Evolutionary conservation across 2,329 filamentous ascomycete species (phyloP).

Genomic region (Pseudogymnoascus sp.): DNA sequence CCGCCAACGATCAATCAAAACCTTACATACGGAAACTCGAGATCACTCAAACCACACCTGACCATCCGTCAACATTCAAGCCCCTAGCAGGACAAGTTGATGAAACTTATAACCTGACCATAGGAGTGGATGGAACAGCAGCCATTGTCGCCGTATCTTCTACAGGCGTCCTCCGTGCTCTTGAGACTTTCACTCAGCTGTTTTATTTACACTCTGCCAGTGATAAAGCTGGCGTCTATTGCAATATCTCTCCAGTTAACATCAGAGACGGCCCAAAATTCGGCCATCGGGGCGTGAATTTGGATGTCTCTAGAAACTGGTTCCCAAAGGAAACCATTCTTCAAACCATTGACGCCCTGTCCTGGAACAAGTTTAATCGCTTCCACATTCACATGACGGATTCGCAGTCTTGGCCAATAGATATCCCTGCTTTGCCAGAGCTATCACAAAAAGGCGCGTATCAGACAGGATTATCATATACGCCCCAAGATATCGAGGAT

Average conservation of each 20-base stretch:
- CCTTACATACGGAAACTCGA: constrained; percentile 51
- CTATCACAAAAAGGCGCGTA: constrained; percentile 70
- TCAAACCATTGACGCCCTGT: constrained; percentile 66
- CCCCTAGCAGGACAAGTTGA: constrained; percentile 58
- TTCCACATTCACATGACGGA: constrained; percentile 78
- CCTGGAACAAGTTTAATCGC: constrained; percentile 77
- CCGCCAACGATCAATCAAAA: constrained; percentile 33
- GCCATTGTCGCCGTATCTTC: constrained; percentile 59
- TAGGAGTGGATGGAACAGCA: constrained; percentile 52
- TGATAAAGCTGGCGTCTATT: constrained; percentile 53
- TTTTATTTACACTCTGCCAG: constrained; percentile 62
- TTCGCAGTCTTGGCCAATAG: constrained; percentile 78
- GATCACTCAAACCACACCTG: constrained; percentile 52
- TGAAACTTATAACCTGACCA: constrained; percentile 65
- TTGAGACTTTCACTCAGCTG: constrained; percentile 72
- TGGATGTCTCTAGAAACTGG: constrained; percentile 71
- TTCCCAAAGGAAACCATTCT: constrained; percentile 59
- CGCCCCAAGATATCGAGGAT: constrained; percentile 51
- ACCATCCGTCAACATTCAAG: constrained; percentile 49
- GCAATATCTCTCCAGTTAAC: constrained; percentile 58
- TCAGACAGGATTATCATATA: constrained; percentile 58
- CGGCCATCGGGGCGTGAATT: constrained; percentile 67
- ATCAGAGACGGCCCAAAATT: constrained; percentile 71
- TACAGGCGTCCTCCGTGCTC: constrained; percentile 62
- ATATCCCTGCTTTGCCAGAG: constrained; percentile 67